These are phyloP conservation scores for Vitis hybrid DNA, from an alignment of 177 flowering plant genomes.

Conservation along the genomic window DNA sequence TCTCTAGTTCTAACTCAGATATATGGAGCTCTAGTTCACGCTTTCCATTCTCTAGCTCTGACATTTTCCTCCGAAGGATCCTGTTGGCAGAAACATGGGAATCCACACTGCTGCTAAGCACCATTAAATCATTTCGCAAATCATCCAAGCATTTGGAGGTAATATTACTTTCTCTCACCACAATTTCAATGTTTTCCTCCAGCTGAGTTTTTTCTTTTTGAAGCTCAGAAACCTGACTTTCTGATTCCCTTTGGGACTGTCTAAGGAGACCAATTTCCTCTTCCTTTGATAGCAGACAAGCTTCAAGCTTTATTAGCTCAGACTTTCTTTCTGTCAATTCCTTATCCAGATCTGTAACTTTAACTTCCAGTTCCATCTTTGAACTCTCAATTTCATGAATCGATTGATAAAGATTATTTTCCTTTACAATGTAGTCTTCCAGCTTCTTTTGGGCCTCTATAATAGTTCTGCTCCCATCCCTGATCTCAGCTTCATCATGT, in stretches of 20 bases:
- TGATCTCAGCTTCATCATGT: conserved; percentile 23
- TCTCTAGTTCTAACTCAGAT: conserved; percentile 62
- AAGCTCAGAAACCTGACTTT: conserved; percentile 40
- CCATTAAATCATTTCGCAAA: conserved; percentile 38
- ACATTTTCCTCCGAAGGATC: conserved; percentile 45
- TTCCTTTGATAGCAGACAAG: conserved; percentile 35
- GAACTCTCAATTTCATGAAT: conserved; percentile 30
- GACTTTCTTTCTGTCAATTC: conserved; percentile 31
- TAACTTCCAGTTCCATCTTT: conserved; percentile 28
- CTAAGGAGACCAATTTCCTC: conserved; percentile 40
- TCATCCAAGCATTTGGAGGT: conserved; percentile 53
- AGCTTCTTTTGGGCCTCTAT: conserved; percentile 23
- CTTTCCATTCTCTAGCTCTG: conserved; percentile 50
- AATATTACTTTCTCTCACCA: conserved; percentile 33
- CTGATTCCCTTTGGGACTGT: conserved; percentile 29
- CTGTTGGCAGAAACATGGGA: conserved; percentile 50
- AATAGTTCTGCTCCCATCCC: conserved; percentile 16
- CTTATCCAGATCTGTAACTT: conserved; percentile 25
- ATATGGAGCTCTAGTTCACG: conserved; percentile 50
- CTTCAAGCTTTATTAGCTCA: conserved; percentile 35
- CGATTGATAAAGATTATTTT: conserved; percentile 12
- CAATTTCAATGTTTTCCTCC: conserved; percentile 38
- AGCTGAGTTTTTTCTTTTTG: conserved; percentile 43
- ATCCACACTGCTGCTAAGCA: conserved; percentile 45
- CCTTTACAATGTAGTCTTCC: conserved; percentile 20